These are phyloP conservation scores for Vishniacozyma victoriae DNA, from an alignment of 768 basidiomycete species.

Conservation along the genomic window DNA sequence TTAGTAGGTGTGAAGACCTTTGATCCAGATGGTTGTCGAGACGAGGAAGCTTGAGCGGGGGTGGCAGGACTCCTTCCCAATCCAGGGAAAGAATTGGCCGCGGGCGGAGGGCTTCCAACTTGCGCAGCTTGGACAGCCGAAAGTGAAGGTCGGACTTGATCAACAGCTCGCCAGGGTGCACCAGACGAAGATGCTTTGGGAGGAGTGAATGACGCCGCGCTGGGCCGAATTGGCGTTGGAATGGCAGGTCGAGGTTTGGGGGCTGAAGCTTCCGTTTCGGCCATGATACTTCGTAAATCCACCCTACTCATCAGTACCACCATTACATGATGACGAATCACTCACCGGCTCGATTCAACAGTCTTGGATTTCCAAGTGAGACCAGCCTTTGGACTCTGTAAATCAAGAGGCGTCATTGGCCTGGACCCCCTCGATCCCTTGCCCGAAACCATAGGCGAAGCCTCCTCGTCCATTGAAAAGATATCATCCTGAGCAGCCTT, in stretches of 20 bases:
- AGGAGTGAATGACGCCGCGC: conserved; percentile 1
- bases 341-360: conserved; percentile 42
- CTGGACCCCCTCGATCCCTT: conserved; percentile 9
- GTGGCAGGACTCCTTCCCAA: too few species aligned
- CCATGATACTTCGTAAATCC: conserved; percentile 82
- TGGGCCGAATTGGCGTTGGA: conserved; percentile 15
- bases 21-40: background rate
- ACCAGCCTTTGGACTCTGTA: conserved; percentile 11
- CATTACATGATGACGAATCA: conserved; percentile 6
- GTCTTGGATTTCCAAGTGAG: conserved; percentile 21
- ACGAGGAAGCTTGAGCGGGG: too few species aligned
- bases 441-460: conserved; percentile 20
- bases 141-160: conserved; percentile 16
- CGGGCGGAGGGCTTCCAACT: too few species aligned
- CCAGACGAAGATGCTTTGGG: background rate
- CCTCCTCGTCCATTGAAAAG: conserved; percentile 76
- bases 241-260: conserved; percentile 7
- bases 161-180: conserved; percentile 23
- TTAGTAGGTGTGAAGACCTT: too few species aligned
- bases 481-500: conserved; percentile 57
- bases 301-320: conserved; percentile 51
- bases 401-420: conserved; percentile 31
- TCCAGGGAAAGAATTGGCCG: too few species aligned
- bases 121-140: conserved; percentile 30
- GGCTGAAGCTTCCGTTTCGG: conserved; percentile 56